Evolutionary conservation across 257 asterid genomes (phyloP), one percentile per base, ranked within the genome.

Genomic region (Solanum piurae): DNA sequence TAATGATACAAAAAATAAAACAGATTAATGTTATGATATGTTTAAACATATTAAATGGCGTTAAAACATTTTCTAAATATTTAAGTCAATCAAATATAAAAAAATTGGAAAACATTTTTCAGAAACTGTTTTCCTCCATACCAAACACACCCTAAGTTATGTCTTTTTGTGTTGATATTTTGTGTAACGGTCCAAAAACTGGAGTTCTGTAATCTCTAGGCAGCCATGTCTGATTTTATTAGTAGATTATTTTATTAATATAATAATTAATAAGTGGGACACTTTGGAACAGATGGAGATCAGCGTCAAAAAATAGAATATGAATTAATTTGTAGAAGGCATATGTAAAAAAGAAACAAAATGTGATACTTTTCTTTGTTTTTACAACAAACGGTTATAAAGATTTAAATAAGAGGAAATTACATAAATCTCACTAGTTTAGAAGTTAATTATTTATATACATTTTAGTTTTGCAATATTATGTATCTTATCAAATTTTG

Each of bases 401-500:
- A 18, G 64, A 55, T 18, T 55, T 55, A 7, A 18, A 52, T 55
- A 55, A 16, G 21, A 4, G 8, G 7, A 49, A 49, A 3, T 6
- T 49, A 5, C 23, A 6, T 16, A 49, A 16, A 52, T 52, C 2
- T 46, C 7, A 46, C 20, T 0, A 4, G 20, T 46, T 46, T 46
- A 46, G 0, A 2, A 46, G 20, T 16, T 52, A 52, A 52, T 16
- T 52, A 52, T 0, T 52, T 52, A 5, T 1, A 16, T 16, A 52
- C 0, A 0, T 0, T 52, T 3, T 52, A 52, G 7, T 52, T 52
- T 52, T 52, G 0, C 1, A 52, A 52, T 52, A 52, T 52, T 52
- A 16, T 0, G 1, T 52, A 16, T 52, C 0, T 52, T 52, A 52
- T 0, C 0, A 52, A 3, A 52, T 16, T 52, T 52, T 52, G 0